Percentiles rank a stretch among this genome's conserved stretches.
phyloP scores from a whole-genome alignment of 306 rosid genomes.

The Trifolium repens region DNA sequence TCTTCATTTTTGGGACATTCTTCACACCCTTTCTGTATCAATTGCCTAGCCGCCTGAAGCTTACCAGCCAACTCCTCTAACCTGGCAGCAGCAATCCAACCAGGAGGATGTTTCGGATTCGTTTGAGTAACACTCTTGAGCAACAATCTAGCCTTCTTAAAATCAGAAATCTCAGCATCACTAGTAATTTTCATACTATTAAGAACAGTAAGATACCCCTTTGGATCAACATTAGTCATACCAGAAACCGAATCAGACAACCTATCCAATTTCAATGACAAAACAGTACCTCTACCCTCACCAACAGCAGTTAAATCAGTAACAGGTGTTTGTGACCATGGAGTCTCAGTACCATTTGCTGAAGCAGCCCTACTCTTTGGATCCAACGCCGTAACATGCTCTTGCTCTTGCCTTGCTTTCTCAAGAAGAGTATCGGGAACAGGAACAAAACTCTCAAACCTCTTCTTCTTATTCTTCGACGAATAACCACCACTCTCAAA shows the following conservation, averaged over 20 bases:
- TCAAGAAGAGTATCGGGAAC: constrained; percentile 86
- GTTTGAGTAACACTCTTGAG: constrained; percentile 88
- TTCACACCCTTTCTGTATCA: constrained; percentile 87
- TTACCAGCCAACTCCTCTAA: constrained; percentile 89
- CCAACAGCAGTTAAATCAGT: constrained; percentile 94
- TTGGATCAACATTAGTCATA: constrained; percentile 3
- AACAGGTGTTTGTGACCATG: constrained; percentile 86
- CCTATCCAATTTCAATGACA: constrained; percentile 8
- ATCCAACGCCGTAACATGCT: constrained; percentile 86
- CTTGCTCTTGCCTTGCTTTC: constrained; percentile 91
- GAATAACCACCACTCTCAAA: constrained; percentile 84
- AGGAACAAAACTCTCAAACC: constrained; percentile 89
- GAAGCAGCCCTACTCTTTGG: constrained; percentile 72
- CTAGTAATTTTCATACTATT: constrained; percentile 76
- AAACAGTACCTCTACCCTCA: constrained; percentile 66
- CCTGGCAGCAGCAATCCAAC: constrained; percentile 94
- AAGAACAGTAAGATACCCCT: constrained; percentile 4
- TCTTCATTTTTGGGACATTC: constrained; percentile 91
- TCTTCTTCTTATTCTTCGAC: constrained; percentile 76
- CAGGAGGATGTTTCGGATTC: constrained; percentile 86
- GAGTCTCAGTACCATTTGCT: constrained; percentile 77
- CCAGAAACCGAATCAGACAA: constrained; percentile 5
- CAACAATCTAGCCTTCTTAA: constrained; percentile 80
- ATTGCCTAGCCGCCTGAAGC: constrained; percentile 77
- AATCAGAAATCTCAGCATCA: constrained; percentile 89